These are phyloP conservation scores for Filobasidium uniguttulatum DNA, from an alignment of 1,284 basidiomycete genomes.

Conservation along the genomic window DNA sequence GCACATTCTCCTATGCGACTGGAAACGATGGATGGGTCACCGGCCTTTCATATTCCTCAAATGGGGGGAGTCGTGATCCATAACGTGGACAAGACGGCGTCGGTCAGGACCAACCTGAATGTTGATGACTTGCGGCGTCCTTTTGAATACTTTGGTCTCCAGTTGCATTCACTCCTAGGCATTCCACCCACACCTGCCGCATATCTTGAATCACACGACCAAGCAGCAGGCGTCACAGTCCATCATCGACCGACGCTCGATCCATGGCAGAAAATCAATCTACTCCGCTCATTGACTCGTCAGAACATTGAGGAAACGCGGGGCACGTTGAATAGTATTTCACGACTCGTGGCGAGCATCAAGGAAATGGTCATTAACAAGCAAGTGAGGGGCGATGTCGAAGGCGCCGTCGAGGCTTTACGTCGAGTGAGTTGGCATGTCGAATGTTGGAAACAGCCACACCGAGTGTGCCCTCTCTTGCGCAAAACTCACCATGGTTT, in stretches of 20 bases:
- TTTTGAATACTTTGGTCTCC: constrained; percentile 59
- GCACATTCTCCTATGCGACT: constrained; percentile 54
- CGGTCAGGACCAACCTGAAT: constrained; percentile 21
- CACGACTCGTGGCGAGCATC: constrained; percentile 67
- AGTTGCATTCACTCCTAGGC: constrained; percentile 65
- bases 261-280: constrained; percentile 61
- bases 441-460: not conserved
- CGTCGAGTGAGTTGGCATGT: constrained; percentile 46
- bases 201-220: constrained; percentile 21
- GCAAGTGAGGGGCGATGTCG: constrained; percentile 58
- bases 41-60: constrained; percentile 73
- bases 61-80: constrained; percentile 82
- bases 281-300: constrained; percentile 54
- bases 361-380: constrained; percentile 76
- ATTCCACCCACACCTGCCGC: constrained; percentile 49
- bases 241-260: not conserved
- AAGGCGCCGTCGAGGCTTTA: constrained; percentile 53
- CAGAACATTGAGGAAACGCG: constrained; percentile 56
- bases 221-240: constrained; percentile 15
- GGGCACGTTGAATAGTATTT: constrained; percentile 65
- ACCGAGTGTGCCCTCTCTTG: too few species aligned
- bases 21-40: constrained; percentile 26
- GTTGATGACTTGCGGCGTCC: constrained; percentile 41
- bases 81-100: constrained; percentile 14
- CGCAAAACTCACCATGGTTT: too few species aligned